Evolutionary conservation across 208 protist species (phyloP), one percentile per base, ranked within the genome.

Genomic region (Endotrypanum monterogeii): DNA sequence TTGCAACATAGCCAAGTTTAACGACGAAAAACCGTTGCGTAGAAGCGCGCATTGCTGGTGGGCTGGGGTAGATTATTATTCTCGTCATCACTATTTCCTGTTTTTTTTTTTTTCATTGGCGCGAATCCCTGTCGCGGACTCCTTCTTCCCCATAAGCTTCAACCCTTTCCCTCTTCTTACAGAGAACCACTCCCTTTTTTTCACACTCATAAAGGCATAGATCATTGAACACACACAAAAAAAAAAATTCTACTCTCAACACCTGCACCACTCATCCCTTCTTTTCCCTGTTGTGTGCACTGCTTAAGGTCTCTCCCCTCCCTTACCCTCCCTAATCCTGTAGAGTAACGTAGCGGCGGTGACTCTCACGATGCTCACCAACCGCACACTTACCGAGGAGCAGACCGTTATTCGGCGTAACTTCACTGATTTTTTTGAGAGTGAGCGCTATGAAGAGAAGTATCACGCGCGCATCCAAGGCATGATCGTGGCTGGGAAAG

Each of bases 371-470:
- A 97, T 97, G 90, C 74, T 95, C 4, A 80, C 77, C 14, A 95
- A 89, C 66, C 89, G 91, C 44, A 95, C 79, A 2, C 72, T 98
- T 51, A 95, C 89, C 11, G 92, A 98, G 79, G 90, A 95, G 82
- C 94, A 98, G 84, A 91, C 88, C 44, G 82, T 94, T 30, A 91
- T 98, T 61, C 87, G 92, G 12, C 94, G 92, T 0, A 83, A 94
- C 67, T 98, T 95, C 73, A 90, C 89, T 51, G 92, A 98, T 79
- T 98, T 98, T 56, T 98, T 98, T 67, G 86, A 96, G 67, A 89
- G 79, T 48, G 94, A 98, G 57, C 80, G 91, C 62, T 88, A 88
- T 73, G 90, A 94, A 56, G 88, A 89, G 48, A 94, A 94, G 79
- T 98, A 98, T 73, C 79, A 88, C 56, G 78, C 75, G 25, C 83